Evolutionary conservation across 2,329 filamentous ascomycete species (phyloP).

Genomic region (Xenosphaeropsis pyriputrescens): DNA sequence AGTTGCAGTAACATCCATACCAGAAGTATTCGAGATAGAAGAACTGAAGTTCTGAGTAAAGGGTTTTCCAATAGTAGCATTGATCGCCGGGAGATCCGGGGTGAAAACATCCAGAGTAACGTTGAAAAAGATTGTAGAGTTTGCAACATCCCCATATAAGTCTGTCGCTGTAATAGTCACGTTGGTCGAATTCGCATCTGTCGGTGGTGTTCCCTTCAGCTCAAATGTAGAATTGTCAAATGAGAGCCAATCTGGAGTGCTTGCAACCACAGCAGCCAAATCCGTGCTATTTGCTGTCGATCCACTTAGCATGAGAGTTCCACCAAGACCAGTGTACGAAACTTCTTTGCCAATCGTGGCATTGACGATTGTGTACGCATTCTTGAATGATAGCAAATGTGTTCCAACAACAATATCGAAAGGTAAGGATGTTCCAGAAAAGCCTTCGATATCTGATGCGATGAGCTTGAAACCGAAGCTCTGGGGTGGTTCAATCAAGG

Average conservation of each 20-base stretch:
- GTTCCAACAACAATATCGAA: conserved; percentile 62
- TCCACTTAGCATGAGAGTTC: conserved; percentile 42
- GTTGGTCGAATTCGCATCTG: conserved; percentile 41
- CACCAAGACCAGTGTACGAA: conserved; percentile 33
- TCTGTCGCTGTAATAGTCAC: conserved; percentile 47
- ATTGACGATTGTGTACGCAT: conserved; percentile 39
- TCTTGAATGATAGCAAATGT: conserved; percentile 52
- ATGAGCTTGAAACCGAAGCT: conserved; percentile 58
- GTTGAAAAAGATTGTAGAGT: conserved; percentile 30
- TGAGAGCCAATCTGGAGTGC: conserved; percentile 53
- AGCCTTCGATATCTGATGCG: conserved; percentile 68
- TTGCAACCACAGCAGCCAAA: conserved; percentile 33
- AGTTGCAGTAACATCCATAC: conserved; percentile 7
- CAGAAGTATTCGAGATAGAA: conserved; percentile 10
- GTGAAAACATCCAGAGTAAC: conserved; percentile 4
- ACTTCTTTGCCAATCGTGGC: conserved; percentile 36
- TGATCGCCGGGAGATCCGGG: conserved; percentile 10
- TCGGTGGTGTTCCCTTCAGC: conserved; percentile 49
- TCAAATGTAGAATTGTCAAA: conserved; percentile 47
- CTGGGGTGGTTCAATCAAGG: conserved; percentile 52
- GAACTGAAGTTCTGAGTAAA: conserved; percentile 12
- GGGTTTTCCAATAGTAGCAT: conserved; percentile 10
- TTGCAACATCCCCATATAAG: conserved; percentile 41
- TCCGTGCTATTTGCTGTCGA: conserved; percentile 30
- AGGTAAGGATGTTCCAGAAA: conserved; percentile 45